Base-by-base conservation (phyloP, 768 basidiomycete species). In the Leccinum longicurvipes region DNA sequence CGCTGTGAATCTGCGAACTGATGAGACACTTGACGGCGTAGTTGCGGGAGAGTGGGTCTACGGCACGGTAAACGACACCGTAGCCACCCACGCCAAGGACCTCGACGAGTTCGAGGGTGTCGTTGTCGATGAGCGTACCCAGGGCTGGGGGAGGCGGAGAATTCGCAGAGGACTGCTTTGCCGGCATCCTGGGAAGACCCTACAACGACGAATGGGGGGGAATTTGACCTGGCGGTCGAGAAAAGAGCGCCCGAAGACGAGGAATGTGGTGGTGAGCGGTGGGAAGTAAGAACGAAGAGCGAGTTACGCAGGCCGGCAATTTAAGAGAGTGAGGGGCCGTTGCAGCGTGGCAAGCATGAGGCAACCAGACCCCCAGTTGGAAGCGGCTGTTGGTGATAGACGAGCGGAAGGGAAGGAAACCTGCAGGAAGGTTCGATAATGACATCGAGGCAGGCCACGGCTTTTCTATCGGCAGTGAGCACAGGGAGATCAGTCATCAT, bases 81-180 rank as follows among this genome's bases (percentile, higher is more conserved):
- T 97, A 98, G 23, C 95, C 95, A 12, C 96, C 96, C 31, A 89
- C 83, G 32, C 96, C 96, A 49, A 98, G 83, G 59, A 95, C 81
- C 64, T 89, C 84, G 63, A 89, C 82, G 57, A 98, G 86, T 72
- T 93, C 82, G 56, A 98, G 83, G 48, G 83, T 76, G 62, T 85
- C 86, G 60, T 83, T 79, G 79, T 95, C 92, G 77, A 98, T 91
- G 68, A 83, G 73, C 59, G 87, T 86, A 45, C 94, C 94, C 58
- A 89, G 74, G 59, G 76, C 68, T 32, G 78, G 78, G 59, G 77
- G 73, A 60, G 79, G 74, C 47, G 84, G 84, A 29, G 73, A 72
- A 27, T 47, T 72, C n/a, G 67, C 60, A 45, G 75, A 61, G 49
- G 71, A 62, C 56, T 66, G 68, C 58, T 72, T 72, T 17, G 62